A percentile compares a stretch with the other conserved stretches of the same genome.
Evolutionary conservation across 768 basidiomycete species (phyloP).

Genomic region (Candolleomyces eurysporus): DNA sequence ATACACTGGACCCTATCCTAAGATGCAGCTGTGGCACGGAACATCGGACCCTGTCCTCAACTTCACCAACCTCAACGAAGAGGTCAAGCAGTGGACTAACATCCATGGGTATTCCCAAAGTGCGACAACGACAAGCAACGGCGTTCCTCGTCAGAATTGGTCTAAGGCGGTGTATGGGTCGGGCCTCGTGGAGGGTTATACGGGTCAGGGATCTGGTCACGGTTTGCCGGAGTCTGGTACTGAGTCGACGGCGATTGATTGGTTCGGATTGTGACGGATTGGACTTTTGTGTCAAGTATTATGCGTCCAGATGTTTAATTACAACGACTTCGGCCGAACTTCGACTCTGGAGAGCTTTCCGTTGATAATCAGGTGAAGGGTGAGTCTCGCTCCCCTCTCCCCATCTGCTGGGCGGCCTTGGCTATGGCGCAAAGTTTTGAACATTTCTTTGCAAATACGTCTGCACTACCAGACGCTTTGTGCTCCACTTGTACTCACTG

Average conservation of each 20-base stretch:
- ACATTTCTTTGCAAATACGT: conserved; percentile 42
- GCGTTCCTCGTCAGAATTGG: conserved; percentile 9
- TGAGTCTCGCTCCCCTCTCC: conserved; percentile 7
- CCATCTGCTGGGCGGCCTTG: background rate
- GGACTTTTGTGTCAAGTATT: no score
- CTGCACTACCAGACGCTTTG: no score
- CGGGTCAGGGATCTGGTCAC: conserved; percentile 12
- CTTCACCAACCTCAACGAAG: conserved; percentile 8
- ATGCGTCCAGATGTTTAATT: background rate
- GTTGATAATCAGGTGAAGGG: conserved; percentile 46
- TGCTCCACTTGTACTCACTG: background rate
- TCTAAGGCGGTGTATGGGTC: conserved; percentile 10
- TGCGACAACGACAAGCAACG: conserved; percentile 1
- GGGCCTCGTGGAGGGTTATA: conserved; percentile 11
- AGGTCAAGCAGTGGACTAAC: conserved; percentile 17
- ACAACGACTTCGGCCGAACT: conserved; percentile 8
- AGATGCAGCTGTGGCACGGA: conserved; percentile 58
- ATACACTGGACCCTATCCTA: conserved; percentile 49
- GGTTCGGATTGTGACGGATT: background rate
- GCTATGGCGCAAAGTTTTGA: conserved; percentile 30
- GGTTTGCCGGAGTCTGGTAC: conserved; percentile 10
- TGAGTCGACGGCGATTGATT: background rate
- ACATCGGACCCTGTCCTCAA: conserved; percentile 19
- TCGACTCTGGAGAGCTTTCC: conserved; percentile 43
- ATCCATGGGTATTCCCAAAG: conserved; percentile 5